These are phyloP conservation scores for Apiospora malaysiana DNA, from an alignment of 2,329 filamentous ascomycete species.

Conservation along the genomic window DNA sequence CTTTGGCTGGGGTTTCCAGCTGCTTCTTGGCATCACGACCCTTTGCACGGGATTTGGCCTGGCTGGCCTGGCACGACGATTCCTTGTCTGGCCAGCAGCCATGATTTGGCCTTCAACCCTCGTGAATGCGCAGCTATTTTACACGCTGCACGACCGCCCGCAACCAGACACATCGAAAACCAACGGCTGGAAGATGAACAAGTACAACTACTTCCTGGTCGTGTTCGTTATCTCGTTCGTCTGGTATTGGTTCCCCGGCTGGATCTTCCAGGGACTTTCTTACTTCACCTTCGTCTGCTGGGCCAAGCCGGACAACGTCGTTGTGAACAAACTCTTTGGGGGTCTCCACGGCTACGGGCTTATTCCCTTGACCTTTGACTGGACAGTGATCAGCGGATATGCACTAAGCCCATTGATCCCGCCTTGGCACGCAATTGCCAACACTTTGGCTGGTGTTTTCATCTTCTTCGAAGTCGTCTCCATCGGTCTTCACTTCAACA, in stretches of 20 bases:
- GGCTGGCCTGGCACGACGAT: conserved; percentile 54
- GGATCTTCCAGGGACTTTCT: conserved; percentile 55
- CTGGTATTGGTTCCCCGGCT: conserved; percentile 61
- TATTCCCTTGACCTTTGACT: conserved; percentile 53
- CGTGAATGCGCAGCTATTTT: conserved; percentile 54
- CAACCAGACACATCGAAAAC: conserved; percentile 46
- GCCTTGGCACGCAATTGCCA: conserved; percentile 39
- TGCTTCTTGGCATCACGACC: conserved; percentile 51
- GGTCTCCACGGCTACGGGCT: conserved; percentile 45
- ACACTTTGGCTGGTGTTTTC: conserved; percentile 39
- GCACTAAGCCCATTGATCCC: conserved; percentile 19
- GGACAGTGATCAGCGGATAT: conserved; percentile 40
- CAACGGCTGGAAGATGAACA: conserved; percentile 51
- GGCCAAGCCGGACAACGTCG: conserved; percentile 52
- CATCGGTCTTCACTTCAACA: conserved; percentile 38
- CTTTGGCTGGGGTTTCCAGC: conserved; percentile 53
- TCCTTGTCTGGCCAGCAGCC: conserved; percentile 52
- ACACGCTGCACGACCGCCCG: conserved; percentile 47
- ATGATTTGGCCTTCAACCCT: conserved; percentile 59
- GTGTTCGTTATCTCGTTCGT: conserved; percentile 49
- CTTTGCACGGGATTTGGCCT: conserved; percentile 56
- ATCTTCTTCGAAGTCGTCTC: conserved; percentile 42
- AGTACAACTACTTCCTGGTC: conserved; percentile 53
- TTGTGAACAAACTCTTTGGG: conserved; percentile 57
- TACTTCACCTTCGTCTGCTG: conserved; percentile 55